Evolutionary conservation across 139 green algal genomes (phyloP), one percentile per base, ranked within the genome.

Genomic region (Volvox africanus): DNA sequence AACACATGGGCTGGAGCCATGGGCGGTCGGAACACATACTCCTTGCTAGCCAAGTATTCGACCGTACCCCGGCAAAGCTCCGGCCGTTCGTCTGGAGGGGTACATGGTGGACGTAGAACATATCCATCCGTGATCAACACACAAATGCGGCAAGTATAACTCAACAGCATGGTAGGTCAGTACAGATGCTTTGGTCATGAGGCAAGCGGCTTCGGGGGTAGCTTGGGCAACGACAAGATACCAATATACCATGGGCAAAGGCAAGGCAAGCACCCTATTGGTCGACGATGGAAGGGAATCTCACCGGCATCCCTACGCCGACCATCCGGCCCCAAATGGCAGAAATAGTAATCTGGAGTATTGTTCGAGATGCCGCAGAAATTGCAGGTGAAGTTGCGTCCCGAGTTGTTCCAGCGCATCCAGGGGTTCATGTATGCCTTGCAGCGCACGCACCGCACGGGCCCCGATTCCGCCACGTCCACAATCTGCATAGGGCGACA

Each of bases 341-440:
- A 95, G 79, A 97, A 96, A 93, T 99, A 98, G 55, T 94, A 80
- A 11, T 94, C 89, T 13, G 97, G 97, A 62, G 95, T 96, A 50
- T 94, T 73, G 81, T 95, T 98, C 76, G 71, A 73, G 30, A 69
- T 65, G 28, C 92, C 89, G 92, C 97, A 99, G 85, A 99, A 97
- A 92, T 95, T 96, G 95, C 97, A 99, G 50, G 90, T 84, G 93
- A 98, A 98, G 65, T 86, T 86, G 50, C 90, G 95, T 67, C 96
- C 95, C 50, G 85, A 92, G 68, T 96, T 93, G 11, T 92, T 79
- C 67, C 93, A 99, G 26, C 94, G 93, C 93, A 99, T 96, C 94
- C 95, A 98, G 28, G 97, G 95, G 93, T 98, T 98, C 89, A 99
- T 96, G 94, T 99, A 99, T 1, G 97, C 97, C 92, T 97, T 97